A percentile compares a stretch with the other conserved stretches of the same genome.
Conservation (phyloP, 2,329 filamentous ascomycete species). For the Niveomyces coronatus region DNA sequence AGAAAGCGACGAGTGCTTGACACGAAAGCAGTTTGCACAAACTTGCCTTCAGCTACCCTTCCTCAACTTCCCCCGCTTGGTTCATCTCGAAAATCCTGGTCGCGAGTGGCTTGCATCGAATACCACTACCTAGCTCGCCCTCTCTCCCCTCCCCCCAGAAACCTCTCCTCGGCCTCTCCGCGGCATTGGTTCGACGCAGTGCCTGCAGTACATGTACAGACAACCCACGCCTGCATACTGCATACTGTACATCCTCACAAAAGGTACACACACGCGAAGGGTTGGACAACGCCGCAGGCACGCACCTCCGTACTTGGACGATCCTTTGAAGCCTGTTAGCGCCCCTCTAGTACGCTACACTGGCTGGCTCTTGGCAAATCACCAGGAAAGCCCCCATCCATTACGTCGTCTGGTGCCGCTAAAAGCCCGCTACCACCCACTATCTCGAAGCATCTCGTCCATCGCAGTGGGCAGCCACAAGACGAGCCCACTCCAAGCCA, state of each 20-base stretch:
- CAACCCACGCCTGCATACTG: no score
- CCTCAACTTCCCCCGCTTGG: background rate
- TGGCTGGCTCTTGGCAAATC: slow-evolving; percentile 3
- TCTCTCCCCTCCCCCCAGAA: background rate
- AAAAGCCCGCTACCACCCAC: slow-evolving; percentile 8
- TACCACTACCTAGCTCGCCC: background rate
- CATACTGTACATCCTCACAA: no score
- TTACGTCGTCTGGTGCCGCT: slow-evolving; percentile 9
- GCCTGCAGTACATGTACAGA: no score
- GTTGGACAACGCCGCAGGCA: background rate
- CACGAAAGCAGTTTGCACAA: background rate
- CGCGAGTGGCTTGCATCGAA: slow-evolving; percentile 7
- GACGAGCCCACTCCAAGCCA: slow-evolving; percentile 4
- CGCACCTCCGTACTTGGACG: background rate
- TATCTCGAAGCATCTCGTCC: slow-evolving; percentile 9
- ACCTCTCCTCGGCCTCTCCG: slow-evolving; percentile 3
- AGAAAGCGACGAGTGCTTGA: no score
- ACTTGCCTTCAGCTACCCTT: background rate
- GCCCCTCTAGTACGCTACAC: background rate
- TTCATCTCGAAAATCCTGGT: background rate
- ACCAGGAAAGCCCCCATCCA: slow-evolving; percentile 7
- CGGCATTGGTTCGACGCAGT: background rate
- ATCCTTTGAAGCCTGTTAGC: slow-evolving; percentile 4
- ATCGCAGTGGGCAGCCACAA: slow-evolving; percentile 1
- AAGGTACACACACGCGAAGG: background rate